phyloP scores from a whole-genome alignment of 495 filamentous ascomycete genomes.

The Lasiosphaeris hirsuta region DNA sequence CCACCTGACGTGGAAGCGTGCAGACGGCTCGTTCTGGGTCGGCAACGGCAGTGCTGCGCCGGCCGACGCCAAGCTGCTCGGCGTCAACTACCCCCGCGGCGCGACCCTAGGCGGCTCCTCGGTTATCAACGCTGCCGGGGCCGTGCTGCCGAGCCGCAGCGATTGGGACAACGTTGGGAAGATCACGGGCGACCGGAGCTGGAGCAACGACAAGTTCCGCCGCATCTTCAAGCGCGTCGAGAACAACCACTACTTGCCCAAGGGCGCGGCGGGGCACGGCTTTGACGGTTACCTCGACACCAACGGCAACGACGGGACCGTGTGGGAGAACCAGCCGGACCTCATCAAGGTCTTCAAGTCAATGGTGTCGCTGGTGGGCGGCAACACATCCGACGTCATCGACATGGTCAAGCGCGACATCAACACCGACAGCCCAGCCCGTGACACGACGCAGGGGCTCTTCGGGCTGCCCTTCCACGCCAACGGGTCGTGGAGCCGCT shows the following conservation, averaged over 20 bases:
- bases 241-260: conserved; percentile 49
- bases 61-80: conserved; percentile 36
- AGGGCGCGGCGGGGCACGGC: conserved; percentile 48
- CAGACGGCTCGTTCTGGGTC: conserved; percentile 30
- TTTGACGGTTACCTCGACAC: conserved; percentile 53
- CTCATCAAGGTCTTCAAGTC: conserved; percentile 33
- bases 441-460: conserved; percentile 30
- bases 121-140: conserved; percentile 42
- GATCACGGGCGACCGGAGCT: conserved; percentile 43
- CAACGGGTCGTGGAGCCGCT: conserved; percentile 28
- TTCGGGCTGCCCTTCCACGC: conserved; percentile 37
- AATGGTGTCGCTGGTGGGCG: conserved; percentile 18
- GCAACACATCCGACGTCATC: conserved; percentile 19
- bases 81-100: conserved; percentile 49
- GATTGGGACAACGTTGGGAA: conserved; percentile 48
- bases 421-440: conserved; percentile 38
- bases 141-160: conserved; percentile 34
- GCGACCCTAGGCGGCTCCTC: conserved; percentile 46
- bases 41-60: conserved; percentile 31
- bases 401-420: conserved; percentile 37
- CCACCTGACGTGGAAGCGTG: conserved; percentile 32
- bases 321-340: conserved; percentile 37
- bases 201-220: conserved; percentile 44
- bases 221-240: conserved; percentile 48
- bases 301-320: conserved; percentile 33